Evolutionary conservation across 345 rosid genomes (phyloP).

Genomic region (Rhizophora apiculata): DNA sequence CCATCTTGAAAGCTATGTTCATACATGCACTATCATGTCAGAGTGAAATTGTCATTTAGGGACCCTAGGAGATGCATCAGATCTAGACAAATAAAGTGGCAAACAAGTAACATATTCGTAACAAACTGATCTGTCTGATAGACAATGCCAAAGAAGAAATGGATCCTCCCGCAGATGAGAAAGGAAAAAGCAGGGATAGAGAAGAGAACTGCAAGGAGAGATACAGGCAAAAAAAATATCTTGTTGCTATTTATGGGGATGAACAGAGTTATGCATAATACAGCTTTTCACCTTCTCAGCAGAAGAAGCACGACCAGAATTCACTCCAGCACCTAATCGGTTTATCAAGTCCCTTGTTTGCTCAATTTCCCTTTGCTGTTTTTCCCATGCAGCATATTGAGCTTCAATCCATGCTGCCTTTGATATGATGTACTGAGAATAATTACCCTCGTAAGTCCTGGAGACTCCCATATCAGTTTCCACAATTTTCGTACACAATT

Average conservation of each 20-base stretch:
- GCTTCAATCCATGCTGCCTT: slow-evolving; percentile 78
- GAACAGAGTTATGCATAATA: neutral
- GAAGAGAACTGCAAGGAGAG: too few species aligned
- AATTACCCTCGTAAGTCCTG: slow-evolving; percentile 77
- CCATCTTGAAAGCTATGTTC: too few species aligned
- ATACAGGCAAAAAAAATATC: neutral
- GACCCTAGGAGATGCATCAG: too few species aligned
- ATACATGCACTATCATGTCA: too few species aligned
- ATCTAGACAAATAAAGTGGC: too few species aligned
- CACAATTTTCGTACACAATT: slow-evolving; percentile 87
- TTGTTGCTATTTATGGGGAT: neutral
- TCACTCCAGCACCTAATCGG: slow-evolving; percentile 81
- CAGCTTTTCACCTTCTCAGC: slow-evolving; percentile 76
- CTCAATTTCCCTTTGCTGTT: slow-evolving; percentile 88
- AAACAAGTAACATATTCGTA: too few species aligned
- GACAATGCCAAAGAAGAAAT: too few species aligned
- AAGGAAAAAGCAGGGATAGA: too few species aligned
- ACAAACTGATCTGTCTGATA: too few species aligned
- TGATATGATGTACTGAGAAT: slow-evolving; percentile 70
- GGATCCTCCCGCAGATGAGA: too few species aligned
- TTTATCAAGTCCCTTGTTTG: slow-evolving; percentile 66
- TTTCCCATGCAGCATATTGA: slow-evolving; percentile 82
- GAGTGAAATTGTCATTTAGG: too few species aligned
- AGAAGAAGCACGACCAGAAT: slow-evolving; percentile 91
- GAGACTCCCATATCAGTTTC: slow-evolving; percentile 97